Evolutionary conservation across 2,329 filamentous ascomycete species (phyloP), one percentile per base, ranked within the genome.

Genomic region (Aspergillus jensenii): DNA sequence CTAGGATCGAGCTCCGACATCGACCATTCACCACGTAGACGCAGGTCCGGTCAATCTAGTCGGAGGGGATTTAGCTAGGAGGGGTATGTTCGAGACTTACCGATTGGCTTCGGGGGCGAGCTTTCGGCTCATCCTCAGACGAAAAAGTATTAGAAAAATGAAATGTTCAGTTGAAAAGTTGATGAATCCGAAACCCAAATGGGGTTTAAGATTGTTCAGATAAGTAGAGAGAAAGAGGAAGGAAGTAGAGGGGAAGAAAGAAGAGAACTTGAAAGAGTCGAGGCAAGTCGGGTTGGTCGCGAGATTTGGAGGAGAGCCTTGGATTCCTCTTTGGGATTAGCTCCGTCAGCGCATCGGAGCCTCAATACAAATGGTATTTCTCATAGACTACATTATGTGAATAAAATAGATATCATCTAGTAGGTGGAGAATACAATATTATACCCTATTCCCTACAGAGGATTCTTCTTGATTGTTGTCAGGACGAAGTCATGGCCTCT

Each of bases 41-140:
- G 21, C 19, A 21, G 21, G 50, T 19, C 41, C 7, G 47, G 33
- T 19, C 44, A 15, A 27, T 6, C 19, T 54, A 50, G 50, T 58
- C 37, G 40, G 45, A 54, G 21, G 46, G 41, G 46, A 25, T 49
- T 50, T 19, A 43, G 55, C 45, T 48, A 35, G 65, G 67, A 69
- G 70, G 68, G 70, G 70, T 64, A 69, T 59, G 63, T 55, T 60
- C 47, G 21, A 53, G 51, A 82, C 89, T 75, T 82, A 96, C 92
- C 92, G 90, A 85, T 98, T 98, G 83, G 97, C 93, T 90, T 99
- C 95, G 81, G 95, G 93, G 82, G 93, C 93, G 85, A 98, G 90
- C 87, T 97, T 98, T 63, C 74, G 73, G 73, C 74, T 76, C 74
- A 76, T 76, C 70, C 74, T 76, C 67, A 67, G 69, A 66, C 55